Conservation (phyloP, 352 stramenopile species). For the Plasmopara viticola region DNA sequence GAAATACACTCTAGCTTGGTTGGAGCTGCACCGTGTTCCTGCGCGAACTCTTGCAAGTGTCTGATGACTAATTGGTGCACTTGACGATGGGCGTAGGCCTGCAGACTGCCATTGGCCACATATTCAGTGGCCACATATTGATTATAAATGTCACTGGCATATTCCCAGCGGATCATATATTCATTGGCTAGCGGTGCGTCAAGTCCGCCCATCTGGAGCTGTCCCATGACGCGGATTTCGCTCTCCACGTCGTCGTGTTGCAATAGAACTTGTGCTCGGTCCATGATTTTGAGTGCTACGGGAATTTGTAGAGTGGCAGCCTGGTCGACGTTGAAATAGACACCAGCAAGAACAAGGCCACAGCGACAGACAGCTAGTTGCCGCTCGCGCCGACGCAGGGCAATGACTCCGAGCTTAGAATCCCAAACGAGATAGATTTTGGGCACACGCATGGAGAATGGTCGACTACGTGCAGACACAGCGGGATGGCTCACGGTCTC, state of each 20-base stretch:
- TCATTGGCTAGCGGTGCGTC: slow-evolving; percentile 61
- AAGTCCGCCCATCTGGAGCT: slow-evolving; percentile 69
- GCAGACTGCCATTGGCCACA: slow-evolving; percentile 71
- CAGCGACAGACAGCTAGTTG: slow-evolving; percentile 72
- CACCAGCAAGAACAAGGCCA: slow-evolving; percentile 68
- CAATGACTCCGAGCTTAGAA: slow-evolving; percentile 53
- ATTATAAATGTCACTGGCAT: slow-evolving; percentile 59
- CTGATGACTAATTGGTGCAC: slow-evolving; percentile 62
- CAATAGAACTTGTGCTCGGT: slow-evolving; percentile 54
- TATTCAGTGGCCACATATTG: slow-evolving; percentile 81
- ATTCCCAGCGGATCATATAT: slow-evolving; percentile 79
- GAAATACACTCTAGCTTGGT: slow-evolving; percentile 77
- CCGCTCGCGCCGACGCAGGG: slow-evolving; percentile 56
- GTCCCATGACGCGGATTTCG: slow-evolving; percentile 74
- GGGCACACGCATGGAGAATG: slow-evolving; percentile 62
- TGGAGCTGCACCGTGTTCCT: slow-evolving; percentile 44
- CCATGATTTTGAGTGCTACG: slow-evolving; percentile 81
- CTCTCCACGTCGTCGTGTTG: slow-evolving; percentile 78
- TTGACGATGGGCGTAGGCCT: slow-evolving; percentile 62
- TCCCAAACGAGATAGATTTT: slow-evolving; percentile 68
- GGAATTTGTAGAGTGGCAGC: slow-evolving; percentile 41
- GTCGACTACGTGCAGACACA: slow-evolving; percentile 33
- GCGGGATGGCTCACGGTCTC: slow-evolving; percentile 50
- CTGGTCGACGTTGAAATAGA: slow-evolving; percentile 58
- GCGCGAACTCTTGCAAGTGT: slow-evolving; percentile 66